Percentiles rank a stretch among this genome's conserved stretches.
phyloP scores from a whole-genome alignment of 768 basidiomycete genomes.

The Crepidotus variabilis region DNA sequence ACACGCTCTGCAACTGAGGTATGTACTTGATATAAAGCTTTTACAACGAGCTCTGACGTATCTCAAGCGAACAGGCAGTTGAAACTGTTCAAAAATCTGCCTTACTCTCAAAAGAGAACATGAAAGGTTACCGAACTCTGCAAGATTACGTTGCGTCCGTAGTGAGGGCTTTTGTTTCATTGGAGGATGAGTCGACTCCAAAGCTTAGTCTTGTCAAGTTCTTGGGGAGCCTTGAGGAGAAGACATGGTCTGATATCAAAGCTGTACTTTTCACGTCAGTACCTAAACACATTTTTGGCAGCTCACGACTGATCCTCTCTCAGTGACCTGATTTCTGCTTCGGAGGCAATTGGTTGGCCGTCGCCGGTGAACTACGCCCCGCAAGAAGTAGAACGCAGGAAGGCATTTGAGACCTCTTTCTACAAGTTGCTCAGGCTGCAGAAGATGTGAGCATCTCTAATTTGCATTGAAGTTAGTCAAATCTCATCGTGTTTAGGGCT shows the following conservation, averaged over 20 bases:
- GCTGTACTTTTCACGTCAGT: constrained; percentile 57
- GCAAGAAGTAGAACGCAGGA: constrained; percentile 45
- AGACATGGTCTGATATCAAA: constrained; percentile 79
- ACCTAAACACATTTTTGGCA: neutral
- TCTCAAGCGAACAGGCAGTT: constrained; percentile 52
- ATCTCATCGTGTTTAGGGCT: constrained; percentile 36
- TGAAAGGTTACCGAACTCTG: constrained; percentile 58
- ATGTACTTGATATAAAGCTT: constrained; percentile 13
- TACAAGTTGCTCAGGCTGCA: constrained; percentile 75
- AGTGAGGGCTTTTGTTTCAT: constrained; percentile 34
- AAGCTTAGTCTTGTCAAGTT: constrained; percentile 62
- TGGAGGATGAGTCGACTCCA: constrained; percentile 44
- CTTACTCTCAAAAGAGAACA: constrained; percentile 37
- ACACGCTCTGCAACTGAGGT: constrained; percentile 72
- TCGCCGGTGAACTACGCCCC: constrained; percentile 61
- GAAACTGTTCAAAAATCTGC: constrained; percentile 43
- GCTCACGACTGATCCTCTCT: neutral
- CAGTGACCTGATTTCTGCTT: constrained; percentile 45
- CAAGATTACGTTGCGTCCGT: constrained; percentile 58
- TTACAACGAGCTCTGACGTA: constrained; percentile 9
- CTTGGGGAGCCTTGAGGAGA: constrained; percentile 56
- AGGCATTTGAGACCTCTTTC: constrained; percentile 74
- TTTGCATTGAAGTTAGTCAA: neutral
- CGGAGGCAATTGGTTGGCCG: constrained; percentile 88
- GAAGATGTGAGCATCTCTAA: constrained; percentile 51